A percentile compares a stretch with the other conserved stretches of the same genome.
Conservation (phyloP, 306 rosid species). For the Hippophae rhamnoides region DNA sequence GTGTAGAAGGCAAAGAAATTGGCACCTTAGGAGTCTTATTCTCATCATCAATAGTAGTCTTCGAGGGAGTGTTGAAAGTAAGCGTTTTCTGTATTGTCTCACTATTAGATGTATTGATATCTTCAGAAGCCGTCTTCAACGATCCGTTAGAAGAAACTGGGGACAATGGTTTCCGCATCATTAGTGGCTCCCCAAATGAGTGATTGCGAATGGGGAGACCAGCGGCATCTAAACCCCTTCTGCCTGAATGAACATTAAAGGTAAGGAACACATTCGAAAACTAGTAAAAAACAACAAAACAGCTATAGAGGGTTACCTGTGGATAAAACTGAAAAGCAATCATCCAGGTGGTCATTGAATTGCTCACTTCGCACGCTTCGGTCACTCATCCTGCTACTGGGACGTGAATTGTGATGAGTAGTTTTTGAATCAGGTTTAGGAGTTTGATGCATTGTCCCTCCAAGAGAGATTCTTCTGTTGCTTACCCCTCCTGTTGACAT, state of each 20-base stretch:
- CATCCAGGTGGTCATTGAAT: constrained; percentile 11
- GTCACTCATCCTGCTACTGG: constrained; percentile 26
- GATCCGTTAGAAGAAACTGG: constrained; percentile 34
- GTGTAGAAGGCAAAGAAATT: constrained; percentile 38
- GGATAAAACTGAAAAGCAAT: constrained; percentile 26
- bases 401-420: constrained; percentile 27
- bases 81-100: not conserved
- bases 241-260: constrained; percentile 23
- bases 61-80: constrained; percentile 35
- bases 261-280: too few relatives aligned
- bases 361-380: constrained; percentile 9
- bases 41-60: constrained; percentile 20
- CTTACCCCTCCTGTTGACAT: constrained; percentile 28
- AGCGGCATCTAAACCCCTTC: constrained; percentile 19
- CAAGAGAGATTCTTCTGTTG: constrained; percentile 36
- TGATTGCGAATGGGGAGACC: constrained; percentile 25
- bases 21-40: constrained; percentile 41
- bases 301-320: constrained; percentile 16
- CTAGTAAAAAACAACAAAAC: too few relatives aligned
- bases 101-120: constrained; percentile 8
- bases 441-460: constrained; percentile 47
- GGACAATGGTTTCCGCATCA: constrained; percentile 47
- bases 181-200: constrained; percentile 19
- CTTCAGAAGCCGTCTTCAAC: constrained; percentile 31
- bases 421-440: constrained; percentile 23